Percentiles rank a stretch among this genome's conserved stretches.
Conservation (phyloP, 306 rosid genomes). For the Vachellia pachyceras region DNA sequence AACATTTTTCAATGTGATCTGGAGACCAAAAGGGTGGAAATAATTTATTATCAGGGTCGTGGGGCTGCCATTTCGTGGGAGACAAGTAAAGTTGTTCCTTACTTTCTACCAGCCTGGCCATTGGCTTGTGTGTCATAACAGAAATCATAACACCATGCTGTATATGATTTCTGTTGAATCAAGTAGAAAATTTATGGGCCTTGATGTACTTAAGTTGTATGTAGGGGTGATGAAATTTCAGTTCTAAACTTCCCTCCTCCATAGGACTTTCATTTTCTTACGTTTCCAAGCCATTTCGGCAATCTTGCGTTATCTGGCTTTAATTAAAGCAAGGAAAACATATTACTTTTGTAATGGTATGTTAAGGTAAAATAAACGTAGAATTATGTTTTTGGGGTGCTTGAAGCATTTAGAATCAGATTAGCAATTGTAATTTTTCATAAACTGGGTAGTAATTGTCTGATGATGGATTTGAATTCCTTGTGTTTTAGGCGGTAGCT, state of each 20-base stretch:
- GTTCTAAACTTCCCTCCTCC: conserved; percentile 10
- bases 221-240: conserved; percentile 10
- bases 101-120: conserved; percentile 77
- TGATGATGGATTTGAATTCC: conserved; percentile 9
- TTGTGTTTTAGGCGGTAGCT: conserved; percentile 8
- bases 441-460: not conserved
- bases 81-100: conserved; percentile 68
- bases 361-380: not conserved
- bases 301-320: conserved; percentile 29
- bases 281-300: not conserved
- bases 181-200: conserved; percentile 14
- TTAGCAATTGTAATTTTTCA: conserved; percentile 4
- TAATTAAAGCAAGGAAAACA: not conserved
- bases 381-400: not conserved
- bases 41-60: conserved; percentile 58
- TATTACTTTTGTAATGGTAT: not conserved
- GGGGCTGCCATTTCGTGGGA: conserved; percentile 68
- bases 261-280: conserved; percentile 5
- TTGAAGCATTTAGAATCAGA: conserved; percentile 1
- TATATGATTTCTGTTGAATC: conserved; percentile 22
- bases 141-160: conserved; percentile 1
- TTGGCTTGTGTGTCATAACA: conserved; percentile 25
- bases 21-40: conserved; percentile 50
- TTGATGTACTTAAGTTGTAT: conserved; percentile 17
- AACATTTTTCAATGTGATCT: conserved; percentile 57